Percentiles rank a stretch among this genome's conserved stretches.
phyloP scores from a whole-genome alignment of 2,329 filamentous ascomycete species.

The Alternaria viburni region DNA sequence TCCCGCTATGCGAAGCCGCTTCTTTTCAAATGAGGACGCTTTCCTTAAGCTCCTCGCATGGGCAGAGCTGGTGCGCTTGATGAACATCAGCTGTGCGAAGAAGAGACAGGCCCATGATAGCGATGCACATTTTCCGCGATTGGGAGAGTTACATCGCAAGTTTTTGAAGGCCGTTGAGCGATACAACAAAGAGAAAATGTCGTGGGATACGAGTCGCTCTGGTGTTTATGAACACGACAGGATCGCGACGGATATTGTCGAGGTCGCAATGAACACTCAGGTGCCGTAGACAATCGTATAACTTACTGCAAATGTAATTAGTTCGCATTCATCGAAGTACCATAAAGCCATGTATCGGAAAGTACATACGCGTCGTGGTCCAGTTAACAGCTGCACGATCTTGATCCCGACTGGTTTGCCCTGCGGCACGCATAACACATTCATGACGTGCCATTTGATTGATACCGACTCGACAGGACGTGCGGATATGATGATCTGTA shows the following conservation, averaged over 20 bases:
- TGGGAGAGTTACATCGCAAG: slow-evolving; percentile 9
- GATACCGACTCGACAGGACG: background rate
- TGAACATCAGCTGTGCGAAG: slow-evolving; percentile 3
- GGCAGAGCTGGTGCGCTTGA: slow-evolving; percentile 19
- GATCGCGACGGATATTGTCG: slow-evolving; percentile 14
- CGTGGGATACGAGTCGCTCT: background rate
- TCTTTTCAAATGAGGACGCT: slow-evolving; percentile 6
- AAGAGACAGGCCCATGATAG: background rate
- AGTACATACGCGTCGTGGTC: background rate
- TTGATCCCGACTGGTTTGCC: background rate
- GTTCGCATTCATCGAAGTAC: too few species aligned
- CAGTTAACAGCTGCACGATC: background rate
- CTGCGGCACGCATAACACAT: background rate
- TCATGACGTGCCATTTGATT: background rate
- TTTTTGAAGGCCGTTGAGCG: slow-evolving; percentile 9
- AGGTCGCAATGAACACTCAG: slow-evolving; percentile 5
- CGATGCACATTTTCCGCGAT: background rate
- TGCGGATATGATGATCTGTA: background rate
- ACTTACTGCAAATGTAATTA: background rate
- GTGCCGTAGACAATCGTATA: background rate
- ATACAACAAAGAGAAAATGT: slow-evolving; percentile 16
- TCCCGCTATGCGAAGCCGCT: background rate
- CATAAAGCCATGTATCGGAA: too few species aligned
- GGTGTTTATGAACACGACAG: slow-evolving; percentile 8
- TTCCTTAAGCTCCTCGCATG: slow-evolving; percentile 19